phyloP scores from a whole-genome alignment of 2,329 filamentous ascomycete genomes.

The Paraphaeosphaeria sporulosa region DNA sequence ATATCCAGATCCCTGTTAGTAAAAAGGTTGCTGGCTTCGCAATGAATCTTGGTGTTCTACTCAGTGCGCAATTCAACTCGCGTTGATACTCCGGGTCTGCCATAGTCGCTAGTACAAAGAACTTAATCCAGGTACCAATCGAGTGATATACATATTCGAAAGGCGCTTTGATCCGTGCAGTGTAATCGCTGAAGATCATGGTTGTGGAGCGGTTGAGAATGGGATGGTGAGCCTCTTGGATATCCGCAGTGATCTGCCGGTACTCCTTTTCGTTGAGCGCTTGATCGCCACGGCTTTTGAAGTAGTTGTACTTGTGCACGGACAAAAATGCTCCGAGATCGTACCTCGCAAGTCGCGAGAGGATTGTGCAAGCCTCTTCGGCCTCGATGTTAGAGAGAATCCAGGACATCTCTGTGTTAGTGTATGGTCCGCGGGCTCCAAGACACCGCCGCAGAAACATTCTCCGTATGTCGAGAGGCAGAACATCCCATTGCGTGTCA shows the following conservation, averaged over 20 bases:
- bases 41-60: conserved; percentile 43
- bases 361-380: conserved; percentile 47
- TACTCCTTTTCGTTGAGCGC: conserved; percentile 39
- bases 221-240: conserved; percentile 40
- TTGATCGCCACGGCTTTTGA: conserved; percentile 33
- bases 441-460: conserved; percentile 57
- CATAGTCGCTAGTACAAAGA: conserved; percentile 58
- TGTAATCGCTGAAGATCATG: conserved; percentile 33
- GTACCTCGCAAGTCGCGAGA: conserved; percentile 56
- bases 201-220: conserved; percentile 39
- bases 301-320: conserved; percentile 44
- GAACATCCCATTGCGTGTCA: conserved; percentile 60
- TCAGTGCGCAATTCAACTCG: conserved; percentile 57
- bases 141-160: conserved; percentile 54
- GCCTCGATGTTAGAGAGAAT: conserved; percentile 54
- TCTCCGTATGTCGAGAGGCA: conserved; percentile 57
- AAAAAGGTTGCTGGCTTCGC: conserved; percentile 50
- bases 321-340: conserved; percentile 56
- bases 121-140: conserved; percentile 55
- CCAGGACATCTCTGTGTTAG: conserved; percentile 53
- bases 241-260: conserved; percentile 42
- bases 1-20: conserved; percentile 59
- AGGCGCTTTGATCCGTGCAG: conserved; percentile 41
- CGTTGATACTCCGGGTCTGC: conserved; percentile 62
- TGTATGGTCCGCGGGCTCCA: conserved; percentile 52